Base-by-base conservation (phyloP, 192 early-diverging fungal species). In the Thamnidium elegans region DNA sequence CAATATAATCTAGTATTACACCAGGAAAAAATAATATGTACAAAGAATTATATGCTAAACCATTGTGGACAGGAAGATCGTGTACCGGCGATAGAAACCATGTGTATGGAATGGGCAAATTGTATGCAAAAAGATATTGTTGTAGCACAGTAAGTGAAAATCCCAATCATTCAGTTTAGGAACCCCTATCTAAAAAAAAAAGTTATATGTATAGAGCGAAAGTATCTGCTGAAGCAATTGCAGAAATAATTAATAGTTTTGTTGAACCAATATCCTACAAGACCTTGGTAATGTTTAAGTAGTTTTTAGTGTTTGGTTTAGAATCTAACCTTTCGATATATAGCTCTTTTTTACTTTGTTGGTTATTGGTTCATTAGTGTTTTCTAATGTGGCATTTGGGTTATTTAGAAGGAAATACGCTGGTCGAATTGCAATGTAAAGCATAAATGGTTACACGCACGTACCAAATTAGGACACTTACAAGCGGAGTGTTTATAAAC, bases 191-290 rank as follows among this genome's bases (percentile, higher is more conserved):
- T 26, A 26, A 26, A 26, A 26, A n/a, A n/a, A n/a, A n/a, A n/a
- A n/a, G n/a, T n/a, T 26, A 26, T 3, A 26, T 26, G 26, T 26
- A 21, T 65, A 84, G 91, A 50, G 79, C 87, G 10, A 84, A 87
- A 52, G 82, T 95, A 14, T 86, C 89, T 0, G 91, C 93, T 1
- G 89, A 95, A 66, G 90, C 90, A 0, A 73, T 93, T 71, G 93
- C 89, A 21, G 85, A 89, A 50, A 92, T 93, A 31, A 71, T 91
- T 50, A 93, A 92, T 62, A 82, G 88, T 36, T 89, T 95, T 61
- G 84, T 93, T 34, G 87, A 95, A 31, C 87, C 90, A 7, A 81
- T 95, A 7, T 92, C 90, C n/a, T 86, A 88, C 55, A 95, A 95
- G 59, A 89, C 91, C 0, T 89, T 95, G 89, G 84, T 82, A 39